A percentile compares a stretch with the other conserved stretches of the same genome.
These are phyloP conservation scores for Ascomycota sp. DNA, from an alignment of 2,329 filamentous ascomycete genomes.

Conservation along the genomic window DNA sequence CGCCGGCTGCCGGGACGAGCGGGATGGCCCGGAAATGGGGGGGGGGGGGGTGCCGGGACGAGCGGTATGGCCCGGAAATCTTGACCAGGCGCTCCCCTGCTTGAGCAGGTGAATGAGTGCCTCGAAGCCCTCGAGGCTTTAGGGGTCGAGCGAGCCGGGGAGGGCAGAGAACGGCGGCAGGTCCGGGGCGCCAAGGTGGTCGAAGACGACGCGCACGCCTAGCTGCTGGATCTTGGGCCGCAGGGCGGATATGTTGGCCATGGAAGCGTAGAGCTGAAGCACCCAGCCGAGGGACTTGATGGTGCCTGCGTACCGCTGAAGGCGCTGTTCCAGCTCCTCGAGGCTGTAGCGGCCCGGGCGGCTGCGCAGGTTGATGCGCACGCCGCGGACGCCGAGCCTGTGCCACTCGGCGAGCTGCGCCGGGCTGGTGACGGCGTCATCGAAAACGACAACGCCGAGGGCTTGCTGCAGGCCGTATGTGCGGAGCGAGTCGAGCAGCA, in stretches of 20 bases:
- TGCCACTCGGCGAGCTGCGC: neutral
- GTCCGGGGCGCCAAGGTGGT: constrained; percentile 1
- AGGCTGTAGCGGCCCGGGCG: neutral
- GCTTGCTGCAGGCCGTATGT: neutral
- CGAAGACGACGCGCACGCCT: constrained; percentile 1
- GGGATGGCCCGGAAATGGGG: too few relatives aligned
- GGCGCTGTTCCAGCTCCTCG: neutral
- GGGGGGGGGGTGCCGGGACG: constrained; percentile 16
- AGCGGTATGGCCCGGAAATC: constrained; percentile 36
- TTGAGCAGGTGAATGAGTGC: constrained; percentile 17
- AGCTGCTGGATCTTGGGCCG: neutral
- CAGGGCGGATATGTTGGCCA: neutral
- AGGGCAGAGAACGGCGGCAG: neutral
- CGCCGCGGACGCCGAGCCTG: constrained; percentile 1
- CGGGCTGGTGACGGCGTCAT: neutral
- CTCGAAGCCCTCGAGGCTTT: constrained; percentile 7
- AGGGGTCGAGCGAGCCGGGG: constrained; percentile 3
- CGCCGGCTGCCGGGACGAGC: too few relatives aligned
- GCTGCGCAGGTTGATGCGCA: neutral
- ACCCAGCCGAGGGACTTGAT: constrained; percentile 1
- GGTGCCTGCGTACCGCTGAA: neutral
- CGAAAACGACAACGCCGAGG: constrained; percentile 1
- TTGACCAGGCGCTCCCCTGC: constrained; percentile 32
- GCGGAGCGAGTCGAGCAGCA: constrained; percentile 1
- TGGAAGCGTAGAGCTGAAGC: constrained; percentile 1